A percentile compares a stretch with the other conserved stretches of the same genome.
These are phyloP conservation scores for Huntiella savannae DNA, from an alignment of 2,329 filamentous ascomycete species.

Conservation along the genomic window DNA sequence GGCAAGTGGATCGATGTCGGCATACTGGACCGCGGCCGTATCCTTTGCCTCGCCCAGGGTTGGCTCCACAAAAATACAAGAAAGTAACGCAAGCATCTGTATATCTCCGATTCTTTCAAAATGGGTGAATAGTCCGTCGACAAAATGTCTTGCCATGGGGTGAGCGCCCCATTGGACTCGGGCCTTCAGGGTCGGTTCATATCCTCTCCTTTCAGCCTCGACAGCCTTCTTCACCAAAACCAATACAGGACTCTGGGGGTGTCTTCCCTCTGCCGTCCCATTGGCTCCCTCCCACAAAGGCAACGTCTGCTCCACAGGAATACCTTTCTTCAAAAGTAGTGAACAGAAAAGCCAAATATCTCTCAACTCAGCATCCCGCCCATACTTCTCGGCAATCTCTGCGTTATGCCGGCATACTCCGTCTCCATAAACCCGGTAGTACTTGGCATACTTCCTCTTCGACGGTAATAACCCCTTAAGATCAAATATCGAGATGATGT, in stretches of 20 bases:
- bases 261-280: background rate
- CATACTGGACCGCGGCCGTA: constrained; percentile 31
- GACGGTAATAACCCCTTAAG: constrained; percentile 55
- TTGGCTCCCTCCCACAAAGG: constrained; percentile 13
- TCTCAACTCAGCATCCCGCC: constrained; percentile 45
- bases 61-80: constrained; percentile 38
- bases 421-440: constrained; percentile 71
- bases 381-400: constrained; percentile 50
- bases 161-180: constrained; percentile 50
- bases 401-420: constrained; percentile 75
- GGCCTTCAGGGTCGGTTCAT: constrained; percentile 25
- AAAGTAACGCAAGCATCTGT: constrained; percentile 55
- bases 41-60: constrained; percentile 15
- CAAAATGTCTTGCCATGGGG: constrained; percentile 41
- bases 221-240: constrained; percentile 34
- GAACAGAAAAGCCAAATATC: constrained; percentile 71
- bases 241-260: constrained; percentile 24
- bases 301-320: constrained; percentile 44
- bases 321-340: constrained; percentile 57
- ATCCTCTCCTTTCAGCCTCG: constrained; percentile 6
- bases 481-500: constrained; percentile 55
- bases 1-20: background rate
- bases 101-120: constrained; percentile 44
- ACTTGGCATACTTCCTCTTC: constrained; percentile 54
- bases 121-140: constrained; percentile 41